Evolutionary conservation across 306 rosid species (phyloP).

Genomic region (Vigna trinervia): DNA sequence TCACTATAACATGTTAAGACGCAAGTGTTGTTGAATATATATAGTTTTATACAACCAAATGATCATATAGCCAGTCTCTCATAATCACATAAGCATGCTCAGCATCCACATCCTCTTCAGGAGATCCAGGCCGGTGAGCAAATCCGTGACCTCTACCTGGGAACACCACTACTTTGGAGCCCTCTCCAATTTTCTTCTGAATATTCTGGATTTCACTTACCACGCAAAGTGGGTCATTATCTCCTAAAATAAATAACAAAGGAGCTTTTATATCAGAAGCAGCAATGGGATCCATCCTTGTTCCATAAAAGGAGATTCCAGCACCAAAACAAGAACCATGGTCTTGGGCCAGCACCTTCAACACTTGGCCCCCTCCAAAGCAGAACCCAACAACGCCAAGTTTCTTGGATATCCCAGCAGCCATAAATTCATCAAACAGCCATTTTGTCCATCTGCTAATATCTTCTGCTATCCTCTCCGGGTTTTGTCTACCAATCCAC

Average conservation of each 20-base stretch:
- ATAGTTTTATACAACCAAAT: conserved; percentile 45
- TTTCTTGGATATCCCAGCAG: conserved; percentile 73
- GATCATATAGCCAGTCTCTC: conserved; percentile 74
- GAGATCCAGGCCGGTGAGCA: conserved; percentile 76
- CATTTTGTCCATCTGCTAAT: conserved; percentile 65
- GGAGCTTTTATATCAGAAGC: conserved; percentile 65
- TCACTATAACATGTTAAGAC: conserved; percentile 2
- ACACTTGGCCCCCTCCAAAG: conserved; percentile 75
- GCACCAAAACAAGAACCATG: conserved; percentile 59
- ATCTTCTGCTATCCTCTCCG: conserved; percentile 62
- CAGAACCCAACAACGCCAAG: conserved; percentile 78
- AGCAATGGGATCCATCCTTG: conserved; percentile 54
- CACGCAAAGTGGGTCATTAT: conserved; percentile 69
- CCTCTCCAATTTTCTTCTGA: conserved; percentile 51
- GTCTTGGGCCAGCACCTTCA: conserved; percentile 71
- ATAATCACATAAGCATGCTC: conserved; percentile 68
- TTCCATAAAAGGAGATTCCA: conserved; percentile 76
- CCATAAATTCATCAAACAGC: conserved; percentile 77
- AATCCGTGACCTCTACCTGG: conserved; percentile 82
- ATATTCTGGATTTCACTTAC: conserved; percentile 52
- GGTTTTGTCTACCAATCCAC: conserved; percentile 61
- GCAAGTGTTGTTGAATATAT: not conserved
- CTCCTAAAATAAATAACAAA: conserved; percentile 70
- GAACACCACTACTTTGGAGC: conserved; percentile 62
- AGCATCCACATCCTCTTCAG: conserved; percentile 85